phyloP scores from a whole-genome alignment of 1,139 yeast species.

The Debaryomyces psychrophilus region DNA sequence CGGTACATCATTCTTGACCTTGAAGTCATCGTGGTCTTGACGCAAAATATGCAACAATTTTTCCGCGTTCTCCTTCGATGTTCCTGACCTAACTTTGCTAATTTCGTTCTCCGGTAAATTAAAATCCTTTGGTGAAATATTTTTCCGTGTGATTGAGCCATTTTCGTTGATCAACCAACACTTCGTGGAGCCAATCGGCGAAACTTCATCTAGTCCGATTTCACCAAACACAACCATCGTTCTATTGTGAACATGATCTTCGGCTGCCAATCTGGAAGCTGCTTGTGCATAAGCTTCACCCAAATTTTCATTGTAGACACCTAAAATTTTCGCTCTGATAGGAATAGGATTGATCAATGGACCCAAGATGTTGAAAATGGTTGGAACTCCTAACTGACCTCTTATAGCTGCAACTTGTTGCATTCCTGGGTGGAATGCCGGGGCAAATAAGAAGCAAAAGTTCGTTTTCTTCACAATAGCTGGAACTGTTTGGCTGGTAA shows the following conservation, averaged over 20 bases:
- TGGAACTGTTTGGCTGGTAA: slow-evolving; percentile 68
- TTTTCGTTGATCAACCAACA: slow-evolving; percentile 71
- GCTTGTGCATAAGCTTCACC: slow-evolving; percentile 88
- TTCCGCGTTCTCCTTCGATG: slow-evolving; percentile 82
- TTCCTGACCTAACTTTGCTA: slow-evolving; percentile 72
- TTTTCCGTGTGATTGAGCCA: slow-evolving; percentile 37
- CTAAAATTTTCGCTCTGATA: slow-evolving; percentile 77
- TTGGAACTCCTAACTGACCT: slow-evolving; percentile 79
- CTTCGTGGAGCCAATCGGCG: slow-evolving; percentile 81
- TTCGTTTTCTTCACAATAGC: slow-evolving; percentile 55
- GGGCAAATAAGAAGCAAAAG: slow-evolving; percentile 86
- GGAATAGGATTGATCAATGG: slow-evolving; percentile 93
- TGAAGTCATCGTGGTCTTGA: slow-evolving; percentile 47
- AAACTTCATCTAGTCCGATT: slow-evolving; percentile 87
- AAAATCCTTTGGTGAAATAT: slow-evolving; percentile 68
- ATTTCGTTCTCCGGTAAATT: slow-evolving; percentile 78
- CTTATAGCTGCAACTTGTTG: slow-evolving; percentile 79
- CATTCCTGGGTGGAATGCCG: slow-evolving; percentile 95
- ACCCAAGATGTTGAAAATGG: slow-evolving; percentile 90
- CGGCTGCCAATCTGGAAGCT: slow-evolving; percentile 54
- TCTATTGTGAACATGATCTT: slow-evolving; percentile 49
- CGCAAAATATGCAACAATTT: slow-evolving; percentile 58
- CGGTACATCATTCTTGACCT: slow-evolving; percentile 26
- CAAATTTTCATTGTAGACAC: slow-evolving; percentile 78
- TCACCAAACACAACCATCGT: slow-evolving; percentile 93